These are phyloP conservation scores for Penicillium sp. DNA, from an alignment of 2,329 filamentous ascomycete genomes.

Conservation along the genomic window DNA sequence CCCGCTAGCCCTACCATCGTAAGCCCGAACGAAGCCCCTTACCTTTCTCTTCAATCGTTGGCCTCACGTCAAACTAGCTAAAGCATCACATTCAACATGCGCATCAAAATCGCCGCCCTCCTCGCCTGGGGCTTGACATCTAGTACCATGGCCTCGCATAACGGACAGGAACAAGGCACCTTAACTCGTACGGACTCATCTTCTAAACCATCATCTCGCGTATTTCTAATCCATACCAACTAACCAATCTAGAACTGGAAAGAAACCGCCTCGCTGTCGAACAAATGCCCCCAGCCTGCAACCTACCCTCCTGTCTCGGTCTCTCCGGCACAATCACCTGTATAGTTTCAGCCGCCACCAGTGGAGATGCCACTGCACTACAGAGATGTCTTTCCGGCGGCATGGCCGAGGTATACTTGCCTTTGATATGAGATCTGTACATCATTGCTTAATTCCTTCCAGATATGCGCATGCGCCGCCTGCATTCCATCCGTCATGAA, in stretches of 20 bases:
- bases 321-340: conserved; percentile 15
- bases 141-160: not conserved
- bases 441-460: not conserved
- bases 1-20: not conserved
- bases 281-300: conserved; percentile 16
- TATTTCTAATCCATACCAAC: not conserved
- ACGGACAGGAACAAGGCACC: not conserved
- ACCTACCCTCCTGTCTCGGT: conserved; percentile 16
- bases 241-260: conserved; percentile 10
- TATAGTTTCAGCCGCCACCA: conserved; percentile 13
- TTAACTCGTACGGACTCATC: conserved; percentile 1
- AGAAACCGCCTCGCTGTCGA: conserved; percentile 11
- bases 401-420: conserved; percentile 10
- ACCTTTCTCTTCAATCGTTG: not conserved
- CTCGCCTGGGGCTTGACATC: conserved; percentile 6
- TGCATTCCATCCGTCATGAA: conserved; percentile 13
- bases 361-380: conserved; percentile 14
- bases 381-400: conserved; percentile 14
- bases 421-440: not conserved
- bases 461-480: conserved; percentile 22
- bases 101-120: conserved; percentile 7
- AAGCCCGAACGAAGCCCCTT: not conserved
- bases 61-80: not conserved
- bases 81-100: conserved; percentile 7
- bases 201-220: not conserved